A percentile compares a stretch with the other conserved stretches of the same genome.
phyloP scores from a whole-genome alignment of 1,284 basidiomycete species.

The Trametes polyzona region DNA sequence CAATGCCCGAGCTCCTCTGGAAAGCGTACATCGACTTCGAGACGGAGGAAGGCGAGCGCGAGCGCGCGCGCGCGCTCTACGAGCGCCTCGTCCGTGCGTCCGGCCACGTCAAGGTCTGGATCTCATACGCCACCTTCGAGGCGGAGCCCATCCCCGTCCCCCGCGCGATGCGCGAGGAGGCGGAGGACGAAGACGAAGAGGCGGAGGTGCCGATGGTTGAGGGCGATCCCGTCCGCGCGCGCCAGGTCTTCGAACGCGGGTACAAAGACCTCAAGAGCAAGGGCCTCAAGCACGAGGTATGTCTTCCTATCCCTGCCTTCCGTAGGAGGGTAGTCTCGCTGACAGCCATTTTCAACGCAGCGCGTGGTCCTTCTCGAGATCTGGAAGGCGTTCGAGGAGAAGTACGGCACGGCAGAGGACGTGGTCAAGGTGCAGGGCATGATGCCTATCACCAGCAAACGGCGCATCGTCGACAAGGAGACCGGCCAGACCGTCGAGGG shows the following conservation, averaged over 20 bases:
- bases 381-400: conserved; percentile 91
- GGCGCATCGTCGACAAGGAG: conserved; percentile 81
- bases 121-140: conserved; percentile 80
- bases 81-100: conserved; percentile 88
- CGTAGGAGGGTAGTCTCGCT: neutral
- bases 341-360: conserved; percentile 43
- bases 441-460: conserved; percentile 91
- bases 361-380: conserved; percentile 89
- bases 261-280: conserved; percentile 85
- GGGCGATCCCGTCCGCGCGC: conserved; percentile 63
- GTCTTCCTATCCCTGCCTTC: conserved; percentile 28
- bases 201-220: conserved; percentile 30
- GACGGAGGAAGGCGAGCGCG: conserved; percentile 92
- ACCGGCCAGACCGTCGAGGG: conserved; percentile 88
- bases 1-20: conserved; percentile 99
- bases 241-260: conserved; percentile 81
- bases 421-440: conserved; percentile 82
- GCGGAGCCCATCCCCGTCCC: conserved; percentile 68
- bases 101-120: conserved; percentile 95
- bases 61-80: conserved; percentile 84
- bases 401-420: conserved; percentile 72
- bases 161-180: conserved; percentile 72
- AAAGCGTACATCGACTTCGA: conserved; percentile 98
- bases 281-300: conserved; percentile 85
- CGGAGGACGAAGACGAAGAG: conserved; percentile 58